Base-by-base conservation (phyloP, 75 land plant genomes). In the Pseudotsuga menziesii region DNA sequence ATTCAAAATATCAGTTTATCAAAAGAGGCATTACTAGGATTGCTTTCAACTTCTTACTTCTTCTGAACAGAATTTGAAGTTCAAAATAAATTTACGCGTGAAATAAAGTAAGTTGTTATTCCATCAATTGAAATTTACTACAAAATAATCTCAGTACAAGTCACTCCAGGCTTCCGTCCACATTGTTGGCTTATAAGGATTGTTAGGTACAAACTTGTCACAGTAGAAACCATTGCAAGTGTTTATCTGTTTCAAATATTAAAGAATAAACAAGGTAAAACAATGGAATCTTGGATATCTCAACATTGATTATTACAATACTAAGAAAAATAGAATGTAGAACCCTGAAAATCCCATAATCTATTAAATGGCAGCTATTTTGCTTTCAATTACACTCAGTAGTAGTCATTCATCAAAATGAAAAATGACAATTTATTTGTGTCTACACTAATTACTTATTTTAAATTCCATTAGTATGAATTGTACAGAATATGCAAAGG, bases 131-230 rank as follows among this genome's bases (percentile, higher is more conserved):
- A 29, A 29, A 29, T 0, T 29, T 0, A 29, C 32, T 29, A 29
- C 32, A 29, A 29, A 29, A 29, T 29, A 5, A 66, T 35, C 29
- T 63, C 44, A 25, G 2, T 77, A 93, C 97, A 92, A 94, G 73
- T 94, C 92, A 80, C 84, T 94, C 97, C 97, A 94, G 75, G 88
- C 91, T 64, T 94, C 94, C 8, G 97, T 94, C 94, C 97, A 94
- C 78, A 94, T 78, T 72, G 74, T 80, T n/a, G 97, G 97, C 75
- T 91, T 93, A 72, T 87, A 85, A 36, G 89, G 83, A 56, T 86
- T 81, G 80, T 91, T 94, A 32, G 94, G 90, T 63, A n/a, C n/a
- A 63, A 91, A 94, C 54, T 32, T 16, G 75, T 93, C 93, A 80
- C 96, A 93, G 73, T 93, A 93, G 78, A 91, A 93, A 4, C 96